Evolutionary conservation across 768 basidiomycete genomes (phyloP).

Genomic region (Termitomyces sp.): DNA sequence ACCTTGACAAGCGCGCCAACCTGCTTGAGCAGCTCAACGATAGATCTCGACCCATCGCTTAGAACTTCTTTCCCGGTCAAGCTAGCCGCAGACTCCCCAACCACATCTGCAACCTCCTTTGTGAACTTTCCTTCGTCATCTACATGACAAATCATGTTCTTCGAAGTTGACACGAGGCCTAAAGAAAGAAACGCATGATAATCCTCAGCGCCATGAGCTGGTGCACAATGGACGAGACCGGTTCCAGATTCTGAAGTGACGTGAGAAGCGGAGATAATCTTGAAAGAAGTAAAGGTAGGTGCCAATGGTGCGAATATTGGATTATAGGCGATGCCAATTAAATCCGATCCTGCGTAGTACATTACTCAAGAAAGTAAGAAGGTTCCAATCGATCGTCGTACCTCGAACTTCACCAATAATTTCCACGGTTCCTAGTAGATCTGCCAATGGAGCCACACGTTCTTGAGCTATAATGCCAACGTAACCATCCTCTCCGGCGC

Average conservation of each 20-base stretch:
- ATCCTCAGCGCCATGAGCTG: conserved; percentile 92
- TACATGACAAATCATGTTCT: conserved; percentile 74
- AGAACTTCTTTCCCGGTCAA: conserved; percentile 73
- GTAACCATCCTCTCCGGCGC: conserved; percentile 8
- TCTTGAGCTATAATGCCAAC: conserved; percentile 48
- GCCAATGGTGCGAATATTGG: conserved; percentile 49
- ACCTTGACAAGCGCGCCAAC: conserved; percentile 57
- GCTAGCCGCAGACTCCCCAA: conserved; percentile 42
- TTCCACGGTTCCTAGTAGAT: conserved; percentile 32
- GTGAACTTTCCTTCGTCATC: conserved; percentile 73
- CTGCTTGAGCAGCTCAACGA: conserved; percentile 59
- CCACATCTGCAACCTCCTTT: conserved; percentile 46
- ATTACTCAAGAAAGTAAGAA: conserved; percentile 3
- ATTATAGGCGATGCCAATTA: conserved; percentile 57
- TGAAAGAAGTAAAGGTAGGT: conserved; percentile 26
- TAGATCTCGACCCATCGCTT: conserved; percentile 58
- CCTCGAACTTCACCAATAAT: conserved; percentile 34
- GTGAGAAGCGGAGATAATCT: conserved; percentile 63
- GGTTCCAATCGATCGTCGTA: conserved; percentile 8
- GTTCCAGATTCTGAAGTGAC: conserved; percentile 90
- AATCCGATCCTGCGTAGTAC: conserved; percentile 36
- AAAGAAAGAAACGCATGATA: conserved; percentile 69
- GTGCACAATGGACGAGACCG: conserved; percentile 92
- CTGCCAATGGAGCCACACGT: conserved; percentile 34
- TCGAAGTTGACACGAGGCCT: conserved; percentile 38